Evolutionary conservation across 2,329 filamentous ascomycete genomes (phyloP).

Genomic region (Claviceps lovelessii): DNA sequence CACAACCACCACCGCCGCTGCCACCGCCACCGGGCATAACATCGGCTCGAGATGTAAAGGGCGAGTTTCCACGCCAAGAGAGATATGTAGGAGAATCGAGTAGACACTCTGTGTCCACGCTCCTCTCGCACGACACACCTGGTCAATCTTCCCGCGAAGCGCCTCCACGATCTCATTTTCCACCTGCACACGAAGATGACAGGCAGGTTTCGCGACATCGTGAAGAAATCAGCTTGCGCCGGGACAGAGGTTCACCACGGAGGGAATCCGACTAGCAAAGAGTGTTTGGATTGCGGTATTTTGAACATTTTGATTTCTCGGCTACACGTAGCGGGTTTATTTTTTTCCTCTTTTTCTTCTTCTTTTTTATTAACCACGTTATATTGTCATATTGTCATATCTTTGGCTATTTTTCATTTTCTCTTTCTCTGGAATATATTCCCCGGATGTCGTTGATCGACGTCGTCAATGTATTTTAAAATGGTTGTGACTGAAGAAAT

Average conservation of each 20-base stretch:
- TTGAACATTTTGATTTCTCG: not conserved
- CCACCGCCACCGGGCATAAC: conserved; percentile 1
- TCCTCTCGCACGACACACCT: conserved; percentile 14
- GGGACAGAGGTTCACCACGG: conserved; percentile 6
- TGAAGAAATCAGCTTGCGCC: conserved; percentile 4
- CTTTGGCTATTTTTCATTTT: not conserved
- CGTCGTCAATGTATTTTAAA: not conserved
- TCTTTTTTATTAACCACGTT: not conserved
- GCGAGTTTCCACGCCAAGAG: conserved; percentile 10
- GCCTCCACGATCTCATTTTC: conserved; percentile 3
- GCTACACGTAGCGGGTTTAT: not conserved
- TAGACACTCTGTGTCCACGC: conserved; percentile 21
- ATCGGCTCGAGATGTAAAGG: conserved; percentile 7
- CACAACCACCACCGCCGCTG: conserved; percentile 1
- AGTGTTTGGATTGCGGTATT: not conserved
- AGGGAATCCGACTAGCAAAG: not conserved
- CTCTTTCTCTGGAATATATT: not conserved
- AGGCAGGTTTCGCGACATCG: conserved; percentile 1
- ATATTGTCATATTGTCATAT: not conserved
- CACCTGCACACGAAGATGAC: not conserved
- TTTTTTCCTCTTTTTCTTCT: not conserved
- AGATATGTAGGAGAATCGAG: conserved; percentile 16
- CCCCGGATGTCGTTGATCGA: not conserved
- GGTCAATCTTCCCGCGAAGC: conserved; percentile 10
- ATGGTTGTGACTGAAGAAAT: not conserved